Percentiles rank a stretch among this genome's conserved stretches.
Evolutionary conservation across 805 yeast genomes (phyloP).

Genomic region (Hanseniaspora meyeri): DNA sequence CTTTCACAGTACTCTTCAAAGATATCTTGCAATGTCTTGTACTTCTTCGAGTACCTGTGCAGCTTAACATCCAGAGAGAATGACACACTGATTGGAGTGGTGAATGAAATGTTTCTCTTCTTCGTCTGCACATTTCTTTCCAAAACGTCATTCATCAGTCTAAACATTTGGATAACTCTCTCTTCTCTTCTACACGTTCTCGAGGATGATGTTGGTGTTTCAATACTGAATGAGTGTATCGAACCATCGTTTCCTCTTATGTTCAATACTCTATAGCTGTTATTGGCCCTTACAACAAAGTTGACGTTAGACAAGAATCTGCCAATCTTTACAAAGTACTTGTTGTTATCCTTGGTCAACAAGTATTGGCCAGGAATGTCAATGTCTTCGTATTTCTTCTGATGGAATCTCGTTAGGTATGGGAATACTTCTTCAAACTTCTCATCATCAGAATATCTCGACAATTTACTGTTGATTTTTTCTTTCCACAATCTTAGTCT

Average conservation of each 20-base stretch:
- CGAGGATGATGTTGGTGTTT: slow-evolving; percentile 95
- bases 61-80: slow-evolving; percentile 88
- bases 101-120: slow-evolving; percentile 69
- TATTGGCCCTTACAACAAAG: slow-evolving; percentile 76
- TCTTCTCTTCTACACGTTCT: slow-evolving; percentile 96
- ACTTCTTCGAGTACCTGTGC: slow-evolving; percentile 67
- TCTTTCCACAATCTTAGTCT: slow-evolving; percentile 87
- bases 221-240: slow-evolving; percentile 85
- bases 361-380: slow-evolving; percentile 96
- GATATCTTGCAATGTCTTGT: slow-evolving; percentile 62
- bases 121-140: slow-evolving; percentile 77
- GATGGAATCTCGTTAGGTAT: slow-evolving; percentile 92
- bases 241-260: slow-evolving; percentile 92
- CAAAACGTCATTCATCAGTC: slow-evolving; percentile 73
- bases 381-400: slow-evolving; percentile 93
- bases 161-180: slow-evolving; percentile 78
- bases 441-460: slow-evolving; percentile 65
- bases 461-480: slow-evolving; percentile 80
- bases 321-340: slow-evolving; percentile 87
- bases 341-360: slow-evolving; percentile 72
- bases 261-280: slow-evolving; percentile 77
- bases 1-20: slow-evolving; percentile 78
- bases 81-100: slow-evolving; percentile 85
- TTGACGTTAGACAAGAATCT: slow-evolving; percentile 83
- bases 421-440: slow-evolving; percentile 86